These are phyloP conservation scores for Russula dissimulans DNA, from an alignment of 768 basidiomycete genomes.

Conservation along the genomic window DNA sequence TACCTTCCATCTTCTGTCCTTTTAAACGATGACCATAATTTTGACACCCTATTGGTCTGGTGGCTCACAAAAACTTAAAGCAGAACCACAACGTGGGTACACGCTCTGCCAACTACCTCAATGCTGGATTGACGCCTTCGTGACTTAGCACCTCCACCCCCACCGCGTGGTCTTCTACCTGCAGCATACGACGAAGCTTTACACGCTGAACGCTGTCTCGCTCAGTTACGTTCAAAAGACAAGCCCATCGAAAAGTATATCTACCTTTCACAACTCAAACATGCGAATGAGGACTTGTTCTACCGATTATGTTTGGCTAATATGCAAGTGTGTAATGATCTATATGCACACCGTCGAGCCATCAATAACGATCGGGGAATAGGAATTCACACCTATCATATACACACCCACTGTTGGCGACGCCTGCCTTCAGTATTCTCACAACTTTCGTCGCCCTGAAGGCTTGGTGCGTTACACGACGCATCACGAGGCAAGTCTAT, in stretches of 20 bases:
- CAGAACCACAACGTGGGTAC: constrained; percentile 45
- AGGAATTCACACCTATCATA: constrained; percentile 66
- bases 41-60: constrained; percentile 66
- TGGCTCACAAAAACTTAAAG: constrained; percentile 61
- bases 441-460: constrained; percentile 67
- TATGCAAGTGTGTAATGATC: constrained; percentile 43
- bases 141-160: constrained; percentile 10
- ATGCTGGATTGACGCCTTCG: background rate
- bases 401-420: constrained; percentile 93
- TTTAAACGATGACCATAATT: constrained; percentile 27
- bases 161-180: constrained; percentile 54
- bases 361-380: background rate
- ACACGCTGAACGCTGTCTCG: constrained; percentile 51
- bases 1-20: background rate
- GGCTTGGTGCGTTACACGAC: constrained; percentile 40
- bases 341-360: background rate
- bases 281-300: constrained; percentile 65
- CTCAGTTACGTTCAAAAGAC: constrained; percentile 69
- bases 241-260: constrained; percentile 77
- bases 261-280: constrained; percentile 67
- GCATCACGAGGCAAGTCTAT: background rate
- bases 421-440: constrained; percentile 76
- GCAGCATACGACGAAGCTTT: constrained; percentile 43
- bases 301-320: constrained; percentile 66
- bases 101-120: background rate